phyloP scores from a whole-genome alignment of 225 moss, liverwort and hornwort genomes.

The Straminergon stramineum region DNA sequence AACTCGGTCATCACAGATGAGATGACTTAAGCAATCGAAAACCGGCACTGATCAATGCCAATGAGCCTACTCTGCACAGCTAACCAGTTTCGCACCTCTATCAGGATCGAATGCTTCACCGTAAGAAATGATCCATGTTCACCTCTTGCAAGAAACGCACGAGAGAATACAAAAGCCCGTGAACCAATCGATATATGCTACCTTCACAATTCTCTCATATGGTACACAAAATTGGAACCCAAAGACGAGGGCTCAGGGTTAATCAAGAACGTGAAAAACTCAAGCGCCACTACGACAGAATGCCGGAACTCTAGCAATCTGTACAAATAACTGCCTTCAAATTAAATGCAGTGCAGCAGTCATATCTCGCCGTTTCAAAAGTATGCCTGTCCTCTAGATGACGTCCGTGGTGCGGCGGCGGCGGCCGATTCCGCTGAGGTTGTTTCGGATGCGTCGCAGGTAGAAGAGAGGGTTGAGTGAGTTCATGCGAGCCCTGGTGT shows the following conservation, averaged over 20 bases:
- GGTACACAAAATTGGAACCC: not conserved
- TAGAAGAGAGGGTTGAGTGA: slow-evolving; percentile 17
- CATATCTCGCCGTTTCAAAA: not conserved
- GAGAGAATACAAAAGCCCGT: not conserved
- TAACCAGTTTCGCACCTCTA: not conserved
- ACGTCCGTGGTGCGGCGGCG: not conserved
- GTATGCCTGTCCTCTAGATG: not conserved
- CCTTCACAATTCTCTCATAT: not conserved
- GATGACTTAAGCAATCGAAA: not conserved
- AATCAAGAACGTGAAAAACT: not conserved
- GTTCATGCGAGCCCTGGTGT: not conserved
- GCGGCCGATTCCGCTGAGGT: slow-evolving; percentile 1
- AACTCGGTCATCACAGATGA: not conserved
- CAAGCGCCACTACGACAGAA: not conserved
- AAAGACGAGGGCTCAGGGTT: not conserved
- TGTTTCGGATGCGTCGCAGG: slow-evolving; percentile 26
- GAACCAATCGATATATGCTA: not conserved
- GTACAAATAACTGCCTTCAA: not conserved
- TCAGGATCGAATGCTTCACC: not conserved
- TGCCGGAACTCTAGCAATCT: not conserved
- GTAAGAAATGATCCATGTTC: not conserved
- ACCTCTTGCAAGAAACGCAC: not conserved
- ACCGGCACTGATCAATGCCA: too few relatives aligned
- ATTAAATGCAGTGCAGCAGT: not conserved
- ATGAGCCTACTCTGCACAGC: too few relatives aligned